Evolutionary conservation across 179 eudicot species (phyloP).

Genomic region (Nepenthes alata): DNA sequence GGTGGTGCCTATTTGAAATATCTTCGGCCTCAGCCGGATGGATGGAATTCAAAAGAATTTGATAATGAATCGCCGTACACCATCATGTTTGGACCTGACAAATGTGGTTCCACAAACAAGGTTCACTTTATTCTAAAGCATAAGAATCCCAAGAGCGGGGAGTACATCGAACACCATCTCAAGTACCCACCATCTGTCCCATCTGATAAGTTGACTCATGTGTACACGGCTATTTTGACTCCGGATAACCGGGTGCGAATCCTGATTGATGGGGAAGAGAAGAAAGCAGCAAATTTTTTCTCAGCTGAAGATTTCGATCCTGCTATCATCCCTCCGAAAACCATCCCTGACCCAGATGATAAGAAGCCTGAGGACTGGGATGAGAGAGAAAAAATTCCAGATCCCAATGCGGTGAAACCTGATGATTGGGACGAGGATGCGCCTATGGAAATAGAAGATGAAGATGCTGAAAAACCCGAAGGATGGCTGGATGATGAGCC

Average conservation of each 20-base stretch:
- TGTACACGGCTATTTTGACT: conserved; percentile 66
- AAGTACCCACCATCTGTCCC: conserved; percentile 75
- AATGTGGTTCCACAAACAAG: conserved; percentile 84
- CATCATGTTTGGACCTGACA: conserved; percentile 94
- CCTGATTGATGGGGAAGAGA: conserved; percentile 79
- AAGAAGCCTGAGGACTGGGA: conserved; percentile 92
- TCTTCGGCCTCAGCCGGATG: conserved; percentile 78
- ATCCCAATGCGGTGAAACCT: conserved; percentile 62
- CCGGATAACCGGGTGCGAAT: conserved; percentile 55
- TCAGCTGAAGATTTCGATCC: conserved; percentile 75
- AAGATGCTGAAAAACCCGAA: conserved; percentile 78
- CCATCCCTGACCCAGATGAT: conserved; percentile 84
- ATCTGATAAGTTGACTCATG: conserved; percentile 68
- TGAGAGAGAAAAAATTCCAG: conserved; percentile 71
- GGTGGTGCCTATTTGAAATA: conserved; percentile 90
- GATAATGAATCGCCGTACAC: conserved; percentile 79
- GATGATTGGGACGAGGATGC: conserved; percentile 99
- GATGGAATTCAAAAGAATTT: conserved; percentile 67
- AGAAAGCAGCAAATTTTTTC: conserved; percentile 63
- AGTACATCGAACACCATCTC: conserved; percentile 75
- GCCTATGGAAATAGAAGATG: conserved; percentile 78
- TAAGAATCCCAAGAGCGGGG: conserved; percentile 78
- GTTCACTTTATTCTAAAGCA: conserved; percentile 88
- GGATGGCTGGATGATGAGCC: conserved; percentile 95
- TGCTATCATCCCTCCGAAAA: conserved; percentile 61